These are phyloP conservation scores for Claviceps pusilla DNA, from an alignment of 2,329 filamentous ascomycete species.

Conservation along the genomic window DNA sequence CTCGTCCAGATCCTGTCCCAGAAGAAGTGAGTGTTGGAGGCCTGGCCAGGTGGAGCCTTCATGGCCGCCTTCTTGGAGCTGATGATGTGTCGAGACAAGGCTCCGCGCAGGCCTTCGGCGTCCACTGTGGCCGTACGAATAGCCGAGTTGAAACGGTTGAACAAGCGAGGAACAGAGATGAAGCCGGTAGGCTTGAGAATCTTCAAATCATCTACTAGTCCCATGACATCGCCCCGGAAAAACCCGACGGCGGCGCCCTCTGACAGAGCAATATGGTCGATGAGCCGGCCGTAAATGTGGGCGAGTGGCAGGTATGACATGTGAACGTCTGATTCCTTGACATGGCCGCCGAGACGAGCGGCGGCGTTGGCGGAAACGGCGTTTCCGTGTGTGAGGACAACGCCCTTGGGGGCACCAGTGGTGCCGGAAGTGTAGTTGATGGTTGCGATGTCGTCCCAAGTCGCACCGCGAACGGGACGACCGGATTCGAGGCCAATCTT, in stretches of 20 bases:
- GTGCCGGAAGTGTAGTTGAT: conserved; percentile 87
- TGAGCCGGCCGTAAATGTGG: conserved; percentile 81
- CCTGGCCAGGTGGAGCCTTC: conserved; percentile 53
- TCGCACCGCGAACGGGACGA: conserved; percentile 55
- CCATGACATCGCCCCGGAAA: conserved; percentile 81
- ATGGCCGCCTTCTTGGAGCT: conserved; percentile 66
- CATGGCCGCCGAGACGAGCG: conserved; percentile 39
- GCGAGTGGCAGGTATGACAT: conserved; percentile 86
- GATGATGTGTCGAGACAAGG: conserved; percentile 66
- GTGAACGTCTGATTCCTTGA: conserved; percentile 41
- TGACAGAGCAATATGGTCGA: conserved; percentile 61
- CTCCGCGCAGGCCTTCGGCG: conserved; percentile 63
- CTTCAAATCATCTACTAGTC: conserved; percentile 84
- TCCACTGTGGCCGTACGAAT: conserved; percentile 69
- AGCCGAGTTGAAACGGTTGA: conserved; percentile 74
- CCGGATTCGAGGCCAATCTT: conserved; percentile 58
- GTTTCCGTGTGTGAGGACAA: conserved; percentile 67
- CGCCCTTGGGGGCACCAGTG: conserved; percentile 69
- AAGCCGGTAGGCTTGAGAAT: conserved; percentile 68
- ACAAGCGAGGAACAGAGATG: conserved; percentile 79
- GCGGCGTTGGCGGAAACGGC: conserved; percentile 58
- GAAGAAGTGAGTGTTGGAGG: conserved; percentile 63
- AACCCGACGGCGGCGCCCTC: conserved; percentile 68
- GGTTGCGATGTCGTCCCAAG: conserved; percentile 63
- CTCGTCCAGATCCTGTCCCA: conserved; percentile 83